Conservation (phyloP, 208 protist genomes). For the Acanthamoeba lenticulata region DNA sequence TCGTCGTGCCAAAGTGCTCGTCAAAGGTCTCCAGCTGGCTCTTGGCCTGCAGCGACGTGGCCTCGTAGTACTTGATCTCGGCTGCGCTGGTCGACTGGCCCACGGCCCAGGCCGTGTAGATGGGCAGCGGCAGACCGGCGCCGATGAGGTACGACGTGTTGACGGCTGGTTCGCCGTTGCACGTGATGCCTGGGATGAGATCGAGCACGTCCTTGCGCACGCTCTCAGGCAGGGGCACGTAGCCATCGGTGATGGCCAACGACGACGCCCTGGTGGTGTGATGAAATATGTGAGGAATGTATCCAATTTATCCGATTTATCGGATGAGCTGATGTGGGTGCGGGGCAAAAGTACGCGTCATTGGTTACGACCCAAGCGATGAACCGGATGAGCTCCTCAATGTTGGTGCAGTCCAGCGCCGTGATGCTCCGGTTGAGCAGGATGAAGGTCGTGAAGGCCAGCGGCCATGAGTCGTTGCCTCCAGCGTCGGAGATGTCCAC, state of each 20-base stretch:
- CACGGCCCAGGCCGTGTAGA: not conserved
- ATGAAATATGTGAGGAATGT: no score
- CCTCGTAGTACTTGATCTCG: not conserved
- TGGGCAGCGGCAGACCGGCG: not conserved
- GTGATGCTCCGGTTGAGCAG: not conserved
- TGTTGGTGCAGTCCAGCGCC: not conserved
- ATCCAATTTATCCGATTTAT: no score
- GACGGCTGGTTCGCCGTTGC: not conserved
- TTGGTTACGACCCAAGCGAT: not conserved
- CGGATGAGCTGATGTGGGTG: no score
- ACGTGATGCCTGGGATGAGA: not conserved
- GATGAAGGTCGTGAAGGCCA: not conserved
- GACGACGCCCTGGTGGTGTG: not conserved
- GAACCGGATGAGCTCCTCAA: not conserved
- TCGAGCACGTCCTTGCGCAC: not conserved
- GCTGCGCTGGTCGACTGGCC: not conserved
- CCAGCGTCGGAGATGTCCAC: conserved; percentile 20
- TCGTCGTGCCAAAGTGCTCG: not conserved
- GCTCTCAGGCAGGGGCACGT: not conserved
- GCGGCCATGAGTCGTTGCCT: not conserved
- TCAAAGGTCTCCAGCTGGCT: not conserved
- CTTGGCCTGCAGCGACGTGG: not conserved
- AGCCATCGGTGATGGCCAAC: not conserved
- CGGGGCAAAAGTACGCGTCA: no score
- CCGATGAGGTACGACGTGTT: not conserved